phyloP scores from a whole-genome alignment of 495 filamentous ascomycete genomes.

The Trichoderma virens region DNA sequence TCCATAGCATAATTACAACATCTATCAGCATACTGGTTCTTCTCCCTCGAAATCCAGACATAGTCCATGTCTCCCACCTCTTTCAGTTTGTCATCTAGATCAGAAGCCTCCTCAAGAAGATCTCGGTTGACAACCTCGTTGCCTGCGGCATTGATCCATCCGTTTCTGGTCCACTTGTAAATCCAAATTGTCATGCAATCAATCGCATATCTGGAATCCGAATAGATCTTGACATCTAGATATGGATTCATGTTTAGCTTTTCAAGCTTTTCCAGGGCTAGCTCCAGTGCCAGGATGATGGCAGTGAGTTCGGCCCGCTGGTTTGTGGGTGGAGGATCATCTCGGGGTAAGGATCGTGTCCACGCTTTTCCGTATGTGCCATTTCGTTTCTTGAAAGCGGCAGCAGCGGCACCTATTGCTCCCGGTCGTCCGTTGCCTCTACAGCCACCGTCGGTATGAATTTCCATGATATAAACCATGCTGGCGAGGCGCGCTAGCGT shows the following conservation, averaged over 20 bases:
- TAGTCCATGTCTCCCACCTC: background rate
- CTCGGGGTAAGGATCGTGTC: background rate
- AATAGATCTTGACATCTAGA: background rate
- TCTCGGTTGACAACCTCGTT: background rate
- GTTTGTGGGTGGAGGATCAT: background rate
- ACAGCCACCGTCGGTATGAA: background rate
- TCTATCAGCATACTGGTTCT: background rate
- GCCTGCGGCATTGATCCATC: background rate
- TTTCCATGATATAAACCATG: no score
- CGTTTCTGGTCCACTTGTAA: background rate
- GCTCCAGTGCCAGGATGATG: background rate
- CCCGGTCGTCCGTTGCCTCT: background rate
- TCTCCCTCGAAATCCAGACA: background rate
- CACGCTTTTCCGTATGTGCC: background rate
- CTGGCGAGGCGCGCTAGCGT: no score
- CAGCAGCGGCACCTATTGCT: background rate
- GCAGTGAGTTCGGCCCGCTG: background rate
- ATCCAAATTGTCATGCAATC: background rate
- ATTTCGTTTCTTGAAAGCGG: background rate
- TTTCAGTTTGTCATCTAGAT: background rate
- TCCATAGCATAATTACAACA: background rate
- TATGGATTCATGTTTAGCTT: background rate
- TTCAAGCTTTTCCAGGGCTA: background rate
- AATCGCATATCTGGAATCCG: background rate
- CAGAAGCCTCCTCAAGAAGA: background rate